These are phyloP conservation scores for Exophiala sp. DNA, from an alignment of 2,329 filamentous ascomycete genomes.

Conservation along the genomic window DNA sequence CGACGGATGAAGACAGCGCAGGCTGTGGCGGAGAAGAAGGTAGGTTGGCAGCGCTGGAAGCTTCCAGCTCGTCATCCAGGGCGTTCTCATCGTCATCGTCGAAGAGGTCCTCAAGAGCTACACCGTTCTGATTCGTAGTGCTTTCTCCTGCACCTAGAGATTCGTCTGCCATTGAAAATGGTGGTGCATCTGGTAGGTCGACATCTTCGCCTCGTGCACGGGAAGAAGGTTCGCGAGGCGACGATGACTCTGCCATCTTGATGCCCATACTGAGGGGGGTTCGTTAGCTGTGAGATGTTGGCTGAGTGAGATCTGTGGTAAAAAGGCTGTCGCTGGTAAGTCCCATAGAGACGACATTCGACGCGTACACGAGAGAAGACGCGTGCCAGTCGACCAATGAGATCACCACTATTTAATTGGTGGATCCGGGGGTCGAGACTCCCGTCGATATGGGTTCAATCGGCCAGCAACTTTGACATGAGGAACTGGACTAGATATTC, in stretches of 20 bases:
- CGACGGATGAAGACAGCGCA: constrained; percentile 39
- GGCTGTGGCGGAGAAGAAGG: constrained; percentile 28
- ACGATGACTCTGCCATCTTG: constrained; percentile 31
- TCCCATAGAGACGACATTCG: no score
- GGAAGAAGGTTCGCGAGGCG: constrained; percentile 10
- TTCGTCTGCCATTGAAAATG: not conserved
- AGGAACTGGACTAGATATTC: not conserved
- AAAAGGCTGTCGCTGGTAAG: no score
- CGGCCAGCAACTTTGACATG: no score
- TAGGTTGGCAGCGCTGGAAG: constrained; percentile 48
- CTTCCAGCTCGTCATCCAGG: constrained; percentile 52
- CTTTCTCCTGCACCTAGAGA: constrained; percentile 15
- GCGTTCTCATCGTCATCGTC: constrained; percentile 46
- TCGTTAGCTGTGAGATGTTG: not conserved
- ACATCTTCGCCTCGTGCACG: constrained; percentile 19
- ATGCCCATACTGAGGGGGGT: constrained; percentile 16
- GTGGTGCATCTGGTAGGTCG: constrained; percentile 27
- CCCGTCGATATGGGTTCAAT: no score
- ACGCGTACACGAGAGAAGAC: no score
- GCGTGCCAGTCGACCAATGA: no score
- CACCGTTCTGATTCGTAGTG: constrained; percentile 18
- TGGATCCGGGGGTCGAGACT: no score
- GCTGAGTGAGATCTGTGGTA: no score
- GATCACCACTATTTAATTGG: no score
- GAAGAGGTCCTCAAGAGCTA: constrained; percentile 59